Evolutionary conservation across 306 rosid genomes (phyloP).

Genomic region (Vigna reflexopilosa): DNA sequence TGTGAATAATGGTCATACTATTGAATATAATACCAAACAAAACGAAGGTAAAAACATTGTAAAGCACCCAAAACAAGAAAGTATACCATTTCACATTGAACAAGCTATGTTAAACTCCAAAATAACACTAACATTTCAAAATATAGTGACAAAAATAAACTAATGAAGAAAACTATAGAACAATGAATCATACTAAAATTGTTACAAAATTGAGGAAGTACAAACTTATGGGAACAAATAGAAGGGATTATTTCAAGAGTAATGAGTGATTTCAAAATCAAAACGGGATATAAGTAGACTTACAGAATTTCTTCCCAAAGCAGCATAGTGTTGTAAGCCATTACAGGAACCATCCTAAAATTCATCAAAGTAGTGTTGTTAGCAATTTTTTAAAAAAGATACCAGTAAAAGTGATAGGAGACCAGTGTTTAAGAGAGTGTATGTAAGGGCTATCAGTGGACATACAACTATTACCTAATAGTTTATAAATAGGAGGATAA

Average conservation of each 20-base stretch:
- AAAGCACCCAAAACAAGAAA: slow-evolving; percentile 21
- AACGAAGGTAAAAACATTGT: background rate
- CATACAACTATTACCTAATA: too few species aligned
- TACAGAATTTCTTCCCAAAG: slow-evolving; percentile 84
- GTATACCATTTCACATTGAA: background rate
- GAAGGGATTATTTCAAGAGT: slow-evolving; percentile 3
- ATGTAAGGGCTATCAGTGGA: too few species aligned
- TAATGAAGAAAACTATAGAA: slow-evolving; percentile 1
- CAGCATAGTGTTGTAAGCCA: slow-evolving; percentile 92
- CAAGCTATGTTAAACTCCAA: background rate
- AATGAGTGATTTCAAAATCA: slow-evolving; percentile 20
- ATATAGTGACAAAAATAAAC: slow-evolving; percentile 14
- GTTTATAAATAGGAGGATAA: too few species aligned
- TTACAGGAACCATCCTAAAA: slow-evolving; percentile 91
- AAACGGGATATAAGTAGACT: slow-evolving; percentile 42
- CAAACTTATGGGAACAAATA: background rate
- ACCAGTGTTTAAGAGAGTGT: too few species aligned
- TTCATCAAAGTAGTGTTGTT: slow-evolving; percentile 31
- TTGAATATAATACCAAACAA: background rate
- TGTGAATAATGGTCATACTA: background rate
- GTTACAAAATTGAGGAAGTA: slow-evolving; percentile 30
- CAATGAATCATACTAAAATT: slow-evolving; percentile 24
- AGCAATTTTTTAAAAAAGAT: slow-evolving; percentile 12
- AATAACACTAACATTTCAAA: slow-evolving; percentile 6
- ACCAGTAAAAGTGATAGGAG: background rate